Base-by-base conservation (phyloP, 306 rosid species). In the Begonia loranthoides region DNA sequence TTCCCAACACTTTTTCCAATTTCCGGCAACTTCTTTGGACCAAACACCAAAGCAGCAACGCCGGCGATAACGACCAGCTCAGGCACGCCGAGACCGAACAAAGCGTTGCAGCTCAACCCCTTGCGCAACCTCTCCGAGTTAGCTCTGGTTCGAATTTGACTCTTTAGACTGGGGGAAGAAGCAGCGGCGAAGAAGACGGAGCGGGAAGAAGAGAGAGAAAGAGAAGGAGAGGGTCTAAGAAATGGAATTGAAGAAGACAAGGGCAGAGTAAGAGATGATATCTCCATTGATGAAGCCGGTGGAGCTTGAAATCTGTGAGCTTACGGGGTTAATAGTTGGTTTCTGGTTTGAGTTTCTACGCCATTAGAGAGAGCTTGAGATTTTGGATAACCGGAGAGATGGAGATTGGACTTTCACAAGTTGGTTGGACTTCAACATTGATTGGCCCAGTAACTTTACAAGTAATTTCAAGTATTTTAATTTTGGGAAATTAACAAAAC, bases 1-100 rank as follows among this genome's bases (percentile, higher is more conserved):
- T 83, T 86, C 66, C 95, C 99, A 46, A 90, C 82, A 67, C 94
- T 86, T 65, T 75, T 82, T n/a, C 99, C 99, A 1, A 90, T 85
- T 70, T 90, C 99, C 0, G 99, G 99, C 66, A 90, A 66, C 68
- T 90, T 68, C 80, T 78, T 90, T 16, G 99, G 99, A 9, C 95
- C 97, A 63, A 90, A 90, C 57, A 86, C 94, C 58, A 86, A 60
- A 49, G 93, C 99, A 1, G 84, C 99, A 11, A 90, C 99, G 0
- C 95, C 99, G 7, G 94, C 95, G 15, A 92, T 92, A 13, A 92
- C 94, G 5, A 51, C 94, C 22, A 92, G 77, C 57, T 92, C 99
- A 1, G 96, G 96, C 14, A 92, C 83, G 6, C 99, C 99, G 52
- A 92, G 72, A 16, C 99, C 99, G 41, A 92, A 92, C 63, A 86